These are phyloP conservation scores for Hyphopichia buzzinii DNA, from an alignment of 1,139 yeast genomes.

Conservation along the genomic window DNA sequence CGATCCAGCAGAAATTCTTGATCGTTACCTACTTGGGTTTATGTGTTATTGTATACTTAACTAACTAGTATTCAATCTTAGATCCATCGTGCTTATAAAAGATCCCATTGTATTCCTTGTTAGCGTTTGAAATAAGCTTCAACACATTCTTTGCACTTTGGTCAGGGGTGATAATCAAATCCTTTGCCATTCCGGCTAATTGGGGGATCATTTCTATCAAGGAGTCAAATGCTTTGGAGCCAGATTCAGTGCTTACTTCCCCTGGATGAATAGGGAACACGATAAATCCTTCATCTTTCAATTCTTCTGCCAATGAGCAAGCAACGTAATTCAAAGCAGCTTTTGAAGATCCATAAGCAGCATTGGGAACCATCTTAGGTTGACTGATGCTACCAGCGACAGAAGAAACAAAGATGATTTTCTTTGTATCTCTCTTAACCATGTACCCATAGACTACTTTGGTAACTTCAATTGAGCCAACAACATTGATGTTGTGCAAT, in stretches of 20 bases:
- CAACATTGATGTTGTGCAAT: constrained; percentile 22
- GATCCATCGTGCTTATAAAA: constrained; percentile 12
- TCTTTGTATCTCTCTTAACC: constrained; percentile 16
- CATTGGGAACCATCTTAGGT: constrained; percentile 3
- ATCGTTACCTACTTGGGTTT: no score
- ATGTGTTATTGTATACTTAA: no score
- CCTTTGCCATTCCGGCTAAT: neutral
- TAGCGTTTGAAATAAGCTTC: constrained; percentile 5
- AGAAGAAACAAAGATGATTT: constrained; percentile 24
- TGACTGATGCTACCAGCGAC: constrained; percentile 18
- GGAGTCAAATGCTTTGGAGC: no score
- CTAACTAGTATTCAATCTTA: no score
- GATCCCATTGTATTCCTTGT: constrained; percentile 8
- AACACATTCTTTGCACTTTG: constrained; percentile 6
- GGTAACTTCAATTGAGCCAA: constrained; percentile 28
- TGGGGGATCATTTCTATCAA: neutral
- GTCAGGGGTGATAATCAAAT: constrained; percentile 6
- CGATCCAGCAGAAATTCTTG: no score
- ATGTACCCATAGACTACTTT: constrained; percentile 24
- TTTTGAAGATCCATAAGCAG: constrained; percentile 28
- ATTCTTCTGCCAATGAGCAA: constrained; percentile 18
- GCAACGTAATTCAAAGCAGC: constrained; percentile 28
- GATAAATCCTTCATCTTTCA: constrained; percentile 18
- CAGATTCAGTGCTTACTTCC: constrained; percentile 24
- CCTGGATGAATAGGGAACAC: constrained; percentile 32